Base-by-base conservation (phyloP, 306 rosid genomes). In the Parietaria judaica region DNA sequence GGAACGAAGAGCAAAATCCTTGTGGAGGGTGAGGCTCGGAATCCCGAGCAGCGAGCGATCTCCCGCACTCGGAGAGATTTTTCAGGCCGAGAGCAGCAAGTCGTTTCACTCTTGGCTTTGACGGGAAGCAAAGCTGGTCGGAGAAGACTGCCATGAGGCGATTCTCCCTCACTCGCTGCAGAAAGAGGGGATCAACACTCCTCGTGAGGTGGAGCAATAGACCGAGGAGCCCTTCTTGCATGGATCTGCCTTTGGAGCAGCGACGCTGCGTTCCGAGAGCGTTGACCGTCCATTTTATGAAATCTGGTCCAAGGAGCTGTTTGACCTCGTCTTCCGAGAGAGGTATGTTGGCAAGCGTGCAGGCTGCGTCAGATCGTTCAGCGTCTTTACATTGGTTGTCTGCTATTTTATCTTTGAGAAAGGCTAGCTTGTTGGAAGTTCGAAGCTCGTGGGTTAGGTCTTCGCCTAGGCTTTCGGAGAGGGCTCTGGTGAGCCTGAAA, bases 201-300 rank as follows among this genome's bases (percentile, higher is more conserved):
- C 70, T 76, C 52, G 79, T 68, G 14, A 75, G 68, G 63, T 78
- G 77, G 73, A 80, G 77, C 34, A 81, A 60, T 64, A 84, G 74
- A 31, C 86, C 87, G 8, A 84, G 75, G 46, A 84, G 90, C 51
- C 87, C 90, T 72, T 84, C 90, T 61, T 61, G 68, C 79, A 81
- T 66, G 75, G 66, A 36, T 70, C 81, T 72, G 36, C 76, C 76
- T 50, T 54, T 66, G 39, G 75, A 69, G 49, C 44, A 39, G 6
- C 61, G 75, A 51, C 46, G 46, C 63, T 60, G 90, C 73, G 55
- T 76, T 44, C 47, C 63, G 0, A 81, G 77, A 69, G 79, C 67
- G 56, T 36, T 12, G 8, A 76, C 74, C 6, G 56, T 48, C 90
- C 83, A 79, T 58, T 53, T 61, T 60, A 84, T 61, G 51, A 81